A percentile compares a stretch with the other conserved stretches of the same genome.
Evolutionary conservation across 176 grass and related monocot genomes (phyloP).

Genomic region (Triticum timopheevii): DNA sequence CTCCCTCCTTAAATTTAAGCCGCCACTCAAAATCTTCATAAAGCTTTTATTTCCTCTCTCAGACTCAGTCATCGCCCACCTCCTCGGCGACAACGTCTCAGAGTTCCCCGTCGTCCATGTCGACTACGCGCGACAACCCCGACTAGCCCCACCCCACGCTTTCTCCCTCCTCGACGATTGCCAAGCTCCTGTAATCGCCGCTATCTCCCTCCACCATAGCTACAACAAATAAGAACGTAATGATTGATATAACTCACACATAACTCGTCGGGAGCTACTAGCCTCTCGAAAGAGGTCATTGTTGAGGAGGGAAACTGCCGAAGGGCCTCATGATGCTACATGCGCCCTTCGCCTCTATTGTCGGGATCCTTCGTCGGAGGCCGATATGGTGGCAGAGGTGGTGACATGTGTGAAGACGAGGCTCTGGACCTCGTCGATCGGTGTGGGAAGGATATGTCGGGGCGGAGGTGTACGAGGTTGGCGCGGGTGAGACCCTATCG

Average conservation of each 20-base stretch:
- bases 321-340: background rate
- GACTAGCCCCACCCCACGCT: too few species aligned
- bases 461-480: slow-evolving; percentile 24
- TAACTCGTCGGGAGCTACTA: slow-evolving; percentile 3
- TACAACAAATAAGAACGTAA: background rate
- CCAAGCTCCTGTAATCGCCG: too few species aligned
- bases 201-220: background rate
- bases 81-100: too few species aligned
- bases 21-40: too few species aligned
- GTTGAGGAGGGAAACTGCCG: slow-evolving; percentile 19
- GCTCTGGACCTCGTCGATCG: slow-evolving; percentile 35
- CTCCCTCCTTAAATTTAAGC: too few species aligned
- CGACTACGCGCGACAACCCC: too few species aligned
- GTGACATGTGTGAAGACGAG: slow-evolving; percentile 26
- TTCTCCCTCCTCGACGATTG: too few species aligned
- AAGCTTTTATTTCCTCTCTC: too few species aligned
- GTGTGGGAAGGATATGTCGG: slow-evolving; percentile 47
- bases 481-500: background rate
- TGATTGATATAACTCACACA: background rate
- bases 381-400: background rate
- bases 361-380: slow-evolving; percentile 46
- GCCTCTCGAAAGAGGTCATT: background rate
- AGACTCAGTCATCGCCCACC: too few species aligned
- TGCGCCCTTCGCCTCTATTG: background rate
- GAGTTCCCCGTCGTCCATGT: too few species aligned